Conservation (phyloP, 2,329 filamentous ascomycete genomes). For the Rhynchosporium agropyri region DNA sequence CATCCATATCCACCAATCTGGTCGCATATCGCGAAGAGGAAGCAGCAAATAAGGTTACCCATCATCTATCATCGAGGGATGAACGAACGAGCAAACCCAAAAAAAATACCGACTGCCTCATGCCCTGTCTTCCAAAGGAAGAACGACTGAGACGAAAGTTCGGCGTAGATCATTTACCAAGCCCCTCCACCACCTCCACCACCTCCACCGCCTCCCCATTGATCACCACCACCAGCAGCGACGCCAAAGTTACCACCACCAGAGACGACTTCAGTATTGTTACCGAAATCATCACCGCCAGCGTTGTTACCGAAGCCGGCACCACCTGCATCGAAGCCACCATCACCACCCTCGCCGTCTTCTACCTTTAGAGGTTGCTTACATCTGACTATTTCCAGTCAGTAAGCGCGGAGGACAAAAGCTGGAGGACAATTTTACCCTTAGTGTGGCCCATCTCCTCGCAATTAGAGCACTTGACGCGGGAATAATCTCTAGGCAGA, state of each 20-base stretch:
- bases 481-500: conserved; percentile 46
- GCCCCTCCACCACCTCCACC: conserved; percentile 1
- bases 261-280: not conserved
- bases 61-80: conserved; percentile 11
- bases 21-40: not conserved
- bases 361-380: conserved; percentile 40
- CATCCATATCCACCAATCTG: conserved; percentile 9
- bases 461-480: conserved; percentile 63
- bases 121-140: conserved; percentile 10
- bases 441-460: conserved; percentile 40
- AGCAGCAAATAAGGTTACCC: conserved; percentile 4
- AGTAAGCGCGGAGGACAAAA: conserved; percentile 37
- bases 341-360: conserved; percentile 33
- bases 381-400: conserved; percentile 42
- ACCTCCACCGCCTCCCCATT: not conserved
- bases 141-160: not conserved
- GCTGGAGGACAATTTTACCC: conserved; percentile 11
- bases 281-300: conserved; percentile 8
- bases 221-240: conserved; percentile 10
- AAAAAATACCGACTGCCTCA: conserved; percentile 7
- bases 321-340: conserved; percentile 29
- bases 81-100: conserved; percentile 9
- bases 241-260: conserved; percentile 9
- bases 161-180: conserved; percentile 8
- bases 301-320: conserved; percentile 16